These are phyloP conservation scores for Fusarium sp. DNA, from an alignment of 2,329 filamentous ascomycete species.

Conservation along the genomic window DNA sequence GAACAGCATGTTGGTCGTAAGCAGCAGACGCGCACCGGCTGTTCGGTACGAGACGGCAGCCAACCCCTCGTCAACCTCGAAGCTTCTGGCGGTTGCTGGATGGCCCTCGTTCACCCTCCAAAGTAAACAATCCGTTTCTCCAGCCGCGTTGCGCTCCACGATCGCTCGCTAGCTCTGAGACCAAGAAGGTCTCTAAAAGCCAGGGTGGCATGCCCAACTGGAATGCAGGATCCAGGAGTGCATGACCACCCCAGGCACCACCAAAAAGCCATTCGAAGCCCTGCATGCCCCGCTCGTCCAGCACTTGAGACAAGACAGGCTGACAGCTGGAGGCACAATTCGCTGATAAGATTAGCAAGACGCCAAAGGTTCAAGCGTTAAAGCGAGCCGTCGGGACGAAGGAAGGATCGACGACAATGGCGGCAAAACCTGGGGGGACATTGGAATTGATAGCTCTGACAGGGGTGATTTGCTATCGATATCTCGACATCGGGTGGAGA, in stretches of 20 bases:
- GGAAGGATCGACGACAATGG: constrained; percentile 32
- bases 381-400: constrained; percentile 1
- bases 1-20: not conserved
- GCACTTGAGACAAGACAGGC: constrained; percentile 5
- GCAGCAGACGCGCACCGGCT: not conserved
- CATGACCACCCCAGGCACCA: constrained; percentile 29
- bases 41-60: constrained; percentile 6
- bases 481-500: constrained; percentile 4
- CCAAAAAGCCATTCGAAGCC: constrained; percentile 3
- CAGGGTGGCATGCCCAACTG: constrained; percentile 19
- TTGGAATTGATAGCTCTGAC: constrained; percentile 30
- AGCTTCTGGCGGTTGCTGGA: constrained; percentile 27
- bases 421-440: constrained; percentile 32
- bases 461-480: constrained; percentile 27
- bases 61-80: constrained; percentile 4
- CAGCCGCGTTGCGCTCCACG: constrained; percentile 3
- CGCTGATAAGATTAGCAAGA: constrained; percentile 35
- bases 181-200: constrained; percentile 13
- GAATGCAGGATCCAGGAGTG: constrained; percentile 45
- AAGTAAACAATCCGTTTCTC: constrained; percentile 31
- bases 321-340: constrained; percentile 14
- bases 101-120: constrained; percentile 5
- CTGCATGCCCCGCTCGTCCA: constrained; percentile 4
- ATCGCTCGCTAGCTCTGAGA: constrained; percentile 19
- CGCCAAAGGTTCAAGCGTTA: constrained; percentile 24